A percentile compares a stretch with the other conserved stretches of the same genome.
These are phyloP conservation scores for Isatis lusitanica DNA, from an alignment of 441 rosid species.

Conservation along the genomic window DNA sequence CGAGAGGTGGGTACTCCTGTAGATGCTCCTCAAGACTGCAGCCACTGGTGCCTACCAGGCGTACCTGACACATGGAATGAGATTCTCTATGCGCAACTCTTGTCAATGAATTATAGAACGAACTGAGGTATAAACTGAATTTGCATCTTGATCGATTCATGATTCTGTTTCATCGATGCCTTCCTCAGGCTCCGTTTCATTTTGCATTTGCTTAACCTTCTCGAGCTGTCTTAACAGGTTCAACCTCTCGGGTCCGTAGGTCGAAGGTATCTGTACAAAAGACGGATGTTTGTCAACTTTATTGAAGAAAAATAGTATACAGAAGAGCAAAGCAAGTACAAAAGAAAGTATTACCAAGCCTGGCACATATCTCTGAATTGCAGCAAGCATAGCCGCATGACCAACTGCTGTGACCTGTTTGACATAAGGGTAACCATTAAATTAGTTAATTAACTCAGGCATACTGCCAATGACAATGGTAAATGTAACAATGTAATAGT, in stretches of 20 bases:
- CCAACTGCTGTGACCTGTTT: conserved; percentile 95
- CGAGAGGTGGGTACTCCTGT: conserved; percentile 56
- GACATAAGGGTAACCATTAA: conserved; percentile 17
- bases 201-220: conserved; percentile 77
- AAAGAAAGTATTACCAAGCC: conserved; percentile 59
- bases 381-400: conserved; percentile 97
- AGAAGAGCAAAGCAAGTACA: conserved; percentile 9
- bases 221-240: conserved; percentile 91
- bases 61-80: conserved; percentile 80
- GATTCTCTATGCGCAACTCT: conserved; percentile 58
- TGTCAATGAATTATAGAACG: conserved; percentile 57
- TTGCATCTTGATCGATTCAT: conserved; percentile 22
- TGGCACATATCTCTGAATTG: conserved; percentile 92
- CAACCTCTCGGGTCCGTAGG: conserved; percentile 92
- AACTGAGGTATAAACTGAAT: conserved; percentile 23
- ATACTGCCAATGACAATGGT: neutral
- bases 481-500: neutral
- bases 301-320: neutral
- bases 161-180: conserved; percentile 46
- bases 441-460: conserved; percentile 1
- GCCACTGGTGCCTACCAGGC: conserved; percentile 90
- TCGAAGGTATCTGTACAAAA: conserved; percentile 82
- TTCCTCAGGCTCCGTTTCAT: conserved; percentile 60
- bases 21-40: conserved; percentile 76
- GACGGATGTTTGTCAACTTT: conserved; percentile 15